phyloP scores from a whole-genome alignment of 2,329 filamentous ascomycete species.

The Leptodontidium sp. region DNA sequence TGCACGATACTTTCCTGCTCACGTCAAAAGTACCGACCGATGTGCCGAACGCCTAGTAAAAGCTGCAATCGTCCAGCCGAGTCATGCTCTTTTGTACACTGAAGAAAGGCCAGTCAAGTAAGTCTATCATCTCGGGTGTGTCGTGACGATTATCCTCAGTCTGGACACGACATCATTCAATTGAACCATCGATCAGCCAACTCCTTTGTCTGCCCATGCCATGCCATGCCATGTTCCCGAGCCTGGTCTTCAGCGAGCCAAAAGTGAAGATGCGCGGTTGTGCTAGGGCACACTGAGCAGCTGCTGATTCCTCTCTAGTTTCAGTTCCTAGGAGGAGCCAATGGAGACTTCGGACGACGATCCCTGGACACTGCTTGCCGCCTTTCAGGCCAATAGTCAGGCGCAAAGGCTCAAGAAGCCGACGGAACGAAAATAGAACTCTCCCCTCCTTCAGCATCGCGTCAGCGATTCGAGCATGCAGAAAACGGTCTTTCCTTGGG shows the following conservation, averaged over 20 bases:
- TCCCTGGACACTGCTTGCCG: slow-evolving; percentile 16
- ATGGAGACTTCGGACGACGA: slow-evolving; percentile 15
- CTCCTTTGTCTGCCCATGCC: neutral
- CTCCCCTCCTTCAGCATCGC: slow-evolving; percentile 5
- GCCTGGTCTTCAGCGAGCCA: neutral
- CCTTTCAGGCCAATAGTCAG: slow-evolving; percentile 11
- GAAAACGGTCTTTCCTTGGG: neutral
- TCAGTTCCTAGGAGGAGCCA: slow-evolving; percentile 4
- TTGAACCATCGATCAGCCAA: neutral
- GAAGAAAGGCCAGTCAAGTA: neutral
- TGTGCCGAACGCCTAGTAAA: neutral
- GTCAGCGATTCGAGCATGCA: slow-evolving; percentile 15
- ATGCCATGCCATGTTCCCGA: neutral
- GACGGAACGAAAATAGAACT: slow-evolving; percentile 16
- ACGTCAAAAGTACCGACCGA: neutral
- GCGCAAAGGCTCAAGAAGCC: slow-evolving; percentile 6
- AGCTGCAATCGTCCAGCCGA: slow-evolving; percentile 18
- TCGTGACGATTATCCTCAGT: slow-evolving; percentile 11
- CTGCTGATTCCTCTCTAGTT: slow-evolving; percentile 12
- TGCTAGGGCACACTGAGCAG: slow-evolving; percentile 2
- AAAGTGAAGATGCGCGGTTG: slow-evolving; percentile 7
- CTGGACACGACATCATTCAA: neutral
- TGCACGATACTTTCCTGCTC: slow-evolving; percentile 6
- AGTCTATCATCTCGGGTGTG: slow-evolving; percentile 2
- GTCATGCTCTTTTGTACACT: neutral